phyloP scores from a whole-genome alignment of 176 grass and related monocot species.

The Carex cristatella region DNA sequence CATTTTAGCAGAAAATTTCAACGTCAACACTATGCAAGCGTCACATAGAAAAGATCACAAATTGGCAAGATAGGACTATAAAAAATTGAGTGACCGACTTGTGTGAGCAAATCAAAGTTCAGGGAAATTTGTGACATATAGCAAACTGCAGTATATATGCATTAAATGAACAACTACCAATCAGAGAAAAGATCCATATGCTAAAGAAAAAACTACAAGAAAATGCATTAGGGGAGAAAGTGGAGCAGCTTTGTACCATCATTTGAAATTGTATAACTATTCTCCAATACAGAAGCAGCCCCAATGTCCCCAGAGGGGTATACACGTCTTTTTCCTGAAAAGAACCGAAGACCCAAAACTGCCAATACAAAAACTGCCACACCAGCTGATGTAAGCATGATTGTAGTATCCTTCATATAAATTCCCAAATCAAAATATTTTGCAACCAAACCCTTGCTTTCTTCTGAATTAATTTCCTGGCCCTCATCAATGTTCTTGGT shows the following conservation, averaged over 20 bases:
- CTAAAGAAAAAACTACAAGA: neutral
- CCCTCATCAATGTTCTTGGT: constrained; percentile 26
- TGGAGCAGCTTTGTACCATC: constrained; percentile 30
- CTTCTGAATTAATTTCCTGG: constrained; percentile 27
- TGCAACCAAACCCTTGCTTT: neutral
- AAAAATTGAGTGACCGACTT: neutral
- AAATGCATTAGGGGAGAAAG: neutral
- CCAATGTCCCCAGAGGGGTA: constrained; percentile 32
- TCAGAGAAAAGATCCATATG: neutral
- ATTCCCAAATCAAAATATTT: constrained; percentile 14
- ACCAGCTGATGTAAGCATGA: constrained; percentile 64
- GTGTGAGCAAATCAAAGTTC: neutral
- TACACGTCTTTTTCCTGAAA: constrained; percentile 51
- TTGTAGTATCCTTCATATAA: constrained; percentile 41
- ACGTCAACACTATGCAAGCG: neutral
- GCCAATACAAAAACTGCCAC: constrained; percentile 58
- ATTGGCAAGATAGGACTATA: neutral
- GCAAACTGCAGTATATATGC: neutral
- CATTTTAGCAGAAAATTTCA: neutral
- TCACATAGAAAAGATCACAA: neutral
- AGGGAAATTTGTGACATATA: neutral
- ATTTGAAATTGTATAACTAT: constrained; percentile 34
- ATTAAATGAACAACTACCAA: neutral
- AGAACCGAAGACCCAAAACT: constrained; percentile 47
- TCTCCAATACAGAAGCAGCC: constrained; percentile 32